phyloP scores from a whole-genome alignment of 1,284 basidiomycete species.

The Pseudomicrostroma phylloplanum region DNA sequence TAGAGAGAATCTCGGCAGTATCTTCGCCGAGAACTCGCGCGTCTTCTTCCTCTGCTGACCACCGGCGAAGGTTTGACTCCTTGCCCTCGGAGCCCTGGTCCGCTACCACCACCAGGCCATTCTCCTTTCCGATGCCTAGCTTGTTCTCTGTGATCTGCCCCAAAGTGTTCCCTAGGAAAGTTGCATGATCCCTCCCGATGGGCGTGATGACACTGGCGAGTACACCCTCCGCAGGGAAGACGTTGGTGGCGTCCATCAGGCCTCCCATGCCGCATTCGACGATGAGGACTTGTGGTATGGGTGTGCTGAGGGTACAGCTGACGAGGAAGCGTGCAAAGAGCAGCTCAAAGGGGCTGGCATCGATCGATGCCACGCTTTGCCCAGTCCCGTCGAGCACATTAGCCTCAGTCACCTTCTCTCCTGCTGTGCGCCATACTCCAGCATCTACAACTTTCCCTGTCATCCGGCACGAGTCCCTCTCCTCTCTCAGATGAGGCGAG shows the following conservation, averaged over 20 bases:
- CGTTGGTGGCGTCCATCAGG: slow-evolving; percentile 84
- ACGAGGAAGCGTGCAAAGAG: slow-evolving; percentile 55
- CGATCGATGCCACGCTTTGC: background rate
- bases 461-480: slow-evolving; percentile 72
- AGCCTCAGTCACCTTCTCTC: slow-evolving; percentile 8
- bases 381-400: background rate
- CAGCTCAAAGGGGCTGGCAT: slow-evolving; percentile 39
- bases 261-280: slow-evolving; percentile 96
- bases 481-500: slow-evolving; percentile 77
- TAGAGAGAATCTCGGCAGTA: slow-evolving; percentile 27
- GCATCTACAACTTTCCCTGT: slow-evolving; percentile 59
- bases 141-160: slow-evolving; percentile 75
- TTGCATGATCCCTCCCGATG: slow-evolving; percentile 87
- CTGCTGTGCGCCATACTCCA: slow-evolving; percentile 14
- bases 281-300: slow-evolving; percentile 64
- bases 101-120: slow-evolving; percentile 68
- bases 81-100: slow-evolving; percentile 25
- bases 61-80: background rate
- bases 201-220: slow-evolving; percentile 74
- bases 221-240: slow-evolving; percentile 62
- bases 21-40: slow-evolving; percentile 13
- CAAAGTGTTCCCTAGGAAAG: slow-evolving; percentile 73
- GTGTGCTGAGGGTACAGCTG: slow-evolving; percentile 37
- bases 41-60: background rate
- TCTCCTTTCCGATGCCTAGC: slow-evolving; percentile 68